phyloP scores from a whole-genome alignment of 345 rosid genomes.

The Hevea brasiliensis region DNA sequence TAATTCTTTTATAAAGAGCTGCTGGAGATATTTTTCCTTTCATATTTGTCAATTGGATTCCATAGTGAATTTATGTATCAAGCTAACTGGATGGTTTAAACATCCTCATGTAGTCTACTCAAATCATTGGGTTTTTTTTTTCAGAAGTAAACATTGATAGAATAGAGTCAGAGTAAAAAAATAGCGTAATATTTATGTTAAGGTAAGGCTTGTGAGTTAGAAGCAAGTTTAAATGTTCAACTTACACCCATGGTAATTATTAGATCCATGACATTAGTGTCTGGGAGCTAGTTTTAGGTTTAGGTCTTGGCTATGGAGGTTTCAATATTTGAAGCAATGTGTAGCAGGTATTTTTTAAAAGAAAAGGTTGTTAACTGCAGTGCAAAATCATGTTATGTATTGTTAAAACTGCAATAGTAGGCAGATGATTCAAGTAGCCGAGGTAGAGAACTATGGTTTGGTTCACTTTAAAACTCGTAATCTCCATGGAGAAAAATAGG shows the following conservation, averaged over 20 bases:
- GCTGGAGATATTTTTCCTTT: background rate
- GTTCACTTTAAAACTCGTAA: background rate
- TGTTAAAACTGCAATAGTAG: background rate
- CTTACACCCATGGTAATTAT: background rate
- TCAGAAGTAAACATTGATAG: background rate
- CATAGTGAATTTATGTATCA: background rate
- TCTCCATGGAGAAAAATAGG: background rate
- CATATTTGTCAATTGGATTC: background rate
- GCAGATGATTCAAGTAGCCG: background rate
- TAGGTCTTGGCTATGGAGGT: background rate
- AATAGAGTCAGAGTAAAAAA: background rate
- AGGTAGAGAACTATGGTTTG: background rate
- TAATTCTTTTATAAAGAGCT: background rate
- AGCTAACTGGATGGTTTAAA: constrained; percentile 10
- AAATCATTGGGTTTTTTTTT: background rate
- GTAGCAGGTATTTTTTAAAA: too few relatives aligned
- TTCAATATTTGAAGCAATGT: background rate
- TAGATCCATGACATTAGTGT: background rate
- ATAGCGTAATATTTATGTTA: too few relatives aligned
- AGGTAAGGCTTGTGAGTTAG: background rate
- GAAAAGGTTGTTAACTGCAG: background rate
- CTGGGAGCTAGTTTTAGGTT: background rate
- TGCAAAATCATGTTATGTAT: background rate
- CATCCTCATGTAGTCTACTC: background rate
- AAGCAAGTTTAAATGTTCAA: background rate